Evolutionary conservation across 2,329 filamentous ascomycete genomes (phyloP), one percentile per base, ranked within the genome.

Genomic region (Botryosphaeria dothidea): DNA sequence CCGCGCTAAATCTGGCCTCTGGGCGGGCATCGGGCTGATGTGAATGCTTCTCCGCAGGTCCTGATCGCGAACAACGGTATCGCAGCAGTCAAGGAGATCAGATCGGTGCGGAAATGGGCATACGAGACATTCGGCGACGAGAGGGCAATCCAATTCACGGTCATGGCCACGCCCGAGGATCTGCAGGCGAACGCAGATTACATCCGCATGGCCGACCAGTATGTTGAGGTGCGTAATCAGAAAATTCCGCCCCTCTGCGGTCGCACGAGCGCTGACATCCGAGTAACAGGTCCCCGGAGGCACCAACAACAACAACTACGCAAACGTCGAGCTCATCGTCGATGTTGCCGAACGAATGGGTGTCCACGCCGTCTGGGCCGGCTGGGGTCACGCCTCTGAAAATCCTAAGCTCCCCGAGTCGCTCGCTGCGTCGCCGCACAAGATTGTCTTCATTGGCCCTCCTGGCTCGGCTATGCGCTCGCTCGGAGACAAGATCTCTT

Each of bases 271-370:
- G 19, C 45, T 52, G 25, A 60, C 64, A 77, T 65, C 74, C 64
- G 60, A 43, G n/a, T 27, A 69, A 67, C 73, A 86, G 84, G 94
- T 99, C 67, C 95, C 95, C 36, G 95, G 95, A 75, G 95, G 95
- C 76, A 99, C 95, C 68, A 99, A 99, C 84, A 99, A 99, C 86
- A 97, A 99, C 89, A 99, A 99, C 82, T 99, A 99, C 81, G 95
- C 95, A 82, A 99, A 99, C 78, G 95, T 99, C 67, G 95, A 99
- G 83, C 86, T 99, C 77, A 99, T 99, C 80, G 95, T 99, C 70
- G 95, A 99, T 83, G 89, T 99, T 77, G 95, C 95, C 27, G 95
- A 99, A 85, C 92, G 95, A 68, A 98, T 97, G 93, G 88, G 94
- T 73, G 95, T 99, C 67, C 95, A 99, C 76, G 95, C 95, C 66